Percentiles rank a stretch among this genome's conserved stretches.
Conservation (phyloP, 441 rosid species). For the Kokia cookei region DNA sequence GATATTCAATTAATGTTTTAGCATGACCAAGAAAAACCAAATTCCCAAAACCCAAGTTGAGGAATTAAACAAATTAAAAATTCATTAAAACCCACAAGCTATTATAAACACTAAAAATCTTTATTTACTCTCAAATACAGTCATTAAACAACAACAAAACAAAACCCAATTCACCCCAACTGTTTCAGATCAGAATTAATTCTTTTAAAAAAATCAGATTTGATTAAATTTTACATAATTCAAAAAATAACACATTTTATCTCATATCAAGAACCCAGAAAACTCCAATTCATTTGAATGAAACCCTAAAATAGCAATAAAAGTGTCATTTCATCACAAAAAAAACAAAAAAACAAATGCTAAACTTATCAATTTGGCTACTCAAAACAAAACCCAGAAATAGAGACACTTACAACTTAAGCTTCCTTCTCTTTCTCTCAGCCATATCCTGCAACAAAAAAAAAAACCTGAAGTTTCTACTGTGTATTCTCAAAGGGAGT, state of each 20-base stretch:
- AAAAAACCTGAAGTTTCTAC: neutral
- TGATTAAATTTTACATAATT: conserved; percentile 4
- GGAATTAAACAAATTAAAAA: neutral
- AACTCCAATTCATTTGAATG: neutral
- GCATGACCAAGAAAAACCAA: neutral
- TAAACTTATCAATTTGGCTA: neutral
- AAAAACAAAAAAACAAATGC: neutral
- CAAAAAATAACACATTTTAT: neutral
- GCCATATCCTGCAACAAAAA: conserved; percentile 24
- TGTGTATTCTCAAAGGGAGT: neutral
- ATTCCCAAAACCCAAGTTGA: neutral
- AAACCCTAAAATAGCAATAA: conserved; percentile 13
- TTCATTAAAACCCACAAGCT: neutral
- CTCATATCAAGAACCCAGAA: neutral
- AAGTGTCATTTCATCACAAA: neutral
- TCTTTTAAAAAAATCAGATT: neutral
- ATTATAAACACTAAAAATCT: neutral
- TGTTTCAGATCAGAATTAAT: no score
- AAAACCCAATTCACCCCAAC: neutral
- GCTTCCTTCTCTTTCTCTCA: conserved; percentile 36
- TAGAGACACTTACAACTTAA: conserved; percentile 36
- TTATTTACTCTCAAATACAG: neutral
- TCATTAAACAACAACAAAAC: neutral
- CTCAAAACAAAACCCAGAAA: neutral
- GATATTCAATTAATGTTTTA: neutral